phyloP scores from a whole-genome alignment of 148 eudicot genomes.

The Rhododendron williamsianum region DNA sequence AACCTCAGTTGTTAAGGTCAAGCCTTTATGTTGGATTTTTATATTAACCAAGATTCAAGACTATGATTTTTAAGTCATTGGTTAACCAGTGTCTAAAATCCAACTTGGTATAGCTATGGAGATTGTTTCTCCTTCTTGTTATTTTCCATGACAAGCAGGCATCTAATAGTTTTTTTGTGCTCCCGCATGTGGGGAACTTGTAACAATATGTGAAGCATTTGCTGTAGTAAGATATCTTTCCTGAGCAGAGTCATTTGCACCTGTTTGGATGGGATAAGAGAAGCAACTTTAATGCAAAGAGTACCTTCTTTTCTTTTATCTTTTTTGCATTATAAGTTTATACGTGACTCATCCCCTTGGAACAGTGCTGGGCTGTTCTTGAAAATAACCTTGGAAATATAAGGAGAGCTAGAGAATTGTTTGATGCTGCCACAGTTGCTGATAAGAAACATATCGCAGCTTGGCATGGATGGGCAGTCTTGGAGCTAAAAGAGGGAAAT shows the following conservation, averaged over 20 bases:
- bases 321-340: conserved; percentile 9
- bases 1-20: background rate
- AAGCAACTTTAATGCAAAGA: background rate
- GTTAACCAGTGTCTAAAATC: background rate
- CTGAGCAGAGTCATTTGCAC: background rate
- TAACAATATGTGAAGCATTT: background rate
- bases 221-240: background rate
- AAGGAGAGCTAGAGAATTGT: conserved; percentile 80
- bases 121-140: background rate
- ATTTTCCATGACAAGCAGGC: background rate
- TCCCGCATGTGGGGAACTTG: background rate
- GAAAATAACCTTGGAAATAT: conserved; percentile 74
- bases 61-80: background rate
- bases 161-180: background rate
- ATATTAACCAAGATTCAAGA: background rate
- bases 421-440: conserved; percentile 98
- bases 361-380: conserved; percentile 94
- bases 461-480: conserved; percentile 98
- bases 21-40: background rate
- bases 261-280: background rate
- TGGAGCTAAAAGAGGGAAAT: conserved; percentile 88
- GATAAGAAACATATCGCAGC: conserved; percentile 92
- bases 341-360: conserved; percentile 13
- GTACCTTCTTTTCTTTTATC: background rate
- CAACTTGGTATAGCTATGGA: background rate